phyloP scores from a whole-genome alignment of 441 rosid species.

The Adansonia madagascariensis region DNA sequence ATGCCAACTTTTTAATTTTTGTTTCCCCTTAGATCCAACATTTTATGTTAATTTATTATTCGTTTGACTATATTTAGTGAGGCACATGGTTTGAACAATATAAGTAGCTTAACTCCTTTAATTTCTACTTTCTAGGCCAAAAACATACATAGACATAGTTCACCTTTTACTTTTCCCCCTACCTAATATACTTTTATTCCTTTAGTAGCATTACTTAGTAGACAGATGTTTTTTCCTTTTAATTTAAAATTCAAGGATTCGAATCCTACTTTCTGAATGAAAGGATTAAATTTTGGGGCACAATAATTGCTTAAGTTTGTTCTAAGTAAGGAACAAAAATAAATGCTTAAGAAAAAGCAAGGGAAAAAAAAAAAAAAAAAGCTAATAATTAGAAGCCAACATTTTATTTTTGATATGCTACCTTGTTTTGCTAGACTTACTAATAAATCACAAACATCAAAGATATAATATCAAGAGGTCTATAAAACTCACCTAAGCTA shows the following conservation, averaged over 20 bases:
- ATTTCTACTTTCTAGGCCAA: neutral
- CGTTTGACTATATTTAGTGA: neutral
- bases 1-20: neutral
- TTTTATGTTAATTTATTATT: neutral
- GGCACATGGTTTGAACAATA: neutral
- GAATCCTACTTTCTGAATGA: too few relatives aligned
- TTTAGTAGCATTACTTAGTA: neutral
- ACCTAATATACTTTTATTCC: neutral
- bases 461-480: neutral
- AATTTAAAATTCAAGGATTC: too few relatives aligned
- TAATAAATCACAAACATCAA: neutral
- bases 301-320: too few relatives aligned
- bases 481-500: neutral
- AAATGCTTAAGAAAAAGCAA: too few relatives aligned
- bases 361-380: too few relatives aligned
- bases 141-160: neutral
- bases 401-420: neutral
- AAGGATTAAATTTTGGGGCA: neutral
- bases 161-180: neutral
- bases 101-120: neutral
- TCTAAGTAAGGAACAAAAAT: too few relatives aligned
- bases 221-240: neutral
- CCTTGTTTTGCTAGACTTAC: neutral
- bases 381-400: too few relatives aligned
- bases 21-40: too few relatives aligned